These are phyloP conservation scores for Buxus sempervirens DNA, from an alignment of 164 flowering plant genomes.

Conservation along the genomic window DNA sequence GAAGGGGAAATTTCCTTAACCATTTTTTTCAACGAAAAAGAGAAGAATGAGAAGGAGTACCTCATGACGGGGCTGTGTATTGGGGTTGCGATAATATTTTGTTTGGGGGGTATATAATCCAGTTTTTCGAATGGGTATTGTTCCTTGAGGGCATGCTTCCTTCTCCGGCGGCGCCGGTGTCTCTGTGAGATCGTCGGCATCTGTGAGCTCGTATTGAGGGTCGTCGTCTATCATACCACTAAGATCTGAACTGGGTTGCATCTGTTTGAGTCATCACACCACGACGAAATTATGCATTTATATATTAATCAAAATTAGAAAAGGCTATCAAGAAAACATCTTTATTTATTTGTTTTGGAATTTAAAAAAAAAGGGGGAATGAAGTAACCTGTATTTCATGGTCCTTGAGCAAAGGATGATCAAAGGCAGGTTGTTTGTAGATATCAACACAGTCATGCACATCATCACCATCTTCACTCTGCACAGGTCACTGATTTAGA, in stretches of 20 bases:
- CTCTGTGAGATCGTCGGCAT: too few relatives aligned
- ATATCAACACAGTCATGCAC: conserved; percentile 20
- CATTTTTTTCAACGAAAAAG: neutral
- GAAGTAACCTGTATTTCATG: conserved; percentile 16
- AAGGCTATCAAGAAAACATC: too few relatives aligned
- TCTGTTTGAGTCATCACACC: neutral
- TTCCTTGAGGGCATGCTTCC: neutral
- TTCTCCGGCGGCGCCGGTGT: too few relatives aligned
- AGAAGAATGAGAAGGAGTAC: neutral
- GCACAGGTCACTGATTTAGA: too few relatives aligned
- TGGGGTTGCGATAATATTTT: too few relatives aligned
- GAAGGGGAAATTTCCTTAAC: neutral
- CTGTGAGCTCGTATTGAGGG: neutral
- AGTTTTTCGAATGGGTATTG: neutral
- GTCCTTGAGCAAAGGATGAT: conserved; percentile 23
- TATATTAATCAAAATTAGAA: too few relatives aligned
- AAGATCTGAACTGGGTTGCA: neutral
- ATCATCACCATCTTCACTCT: conserved; percentile 10
- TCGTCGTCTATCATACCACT: neutral
- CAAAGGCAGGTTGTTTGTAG: conserved; percentile 23
- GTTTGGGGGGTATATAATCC: too few relatives aligned
- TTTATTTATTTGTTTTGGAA: too few relatives aligned
- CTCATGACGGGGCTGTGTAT: neutral
- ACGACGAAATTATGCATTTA: too few relatives aligned
- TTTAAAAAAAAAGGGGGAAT: too few relatives aligned